Conservation (phyloP, 106 monocot species). For the Phalaenopsis aphrodite region DNA sequence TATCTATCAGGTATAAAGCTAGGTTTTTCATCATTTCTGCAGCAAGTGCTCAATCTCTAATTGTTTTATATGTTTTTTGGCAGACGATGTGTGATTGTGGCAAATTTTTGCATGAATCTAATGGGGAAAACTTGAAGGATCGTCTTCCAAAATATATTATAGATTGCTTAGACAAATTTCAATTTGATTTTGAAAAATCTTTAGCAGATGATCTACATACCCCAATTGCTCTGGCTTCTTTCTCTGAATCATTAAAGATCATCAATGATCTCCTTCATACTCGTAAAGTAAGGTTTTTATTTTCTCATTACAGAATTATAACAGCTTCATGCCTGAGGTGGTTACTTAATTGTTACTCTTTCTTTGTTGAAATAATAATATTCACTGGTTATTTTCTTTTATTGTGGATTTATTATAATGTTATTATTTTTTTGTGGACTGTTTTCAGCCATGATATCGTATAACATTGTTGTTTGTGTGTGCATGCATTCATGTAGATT, state of each 20-base stretch:
- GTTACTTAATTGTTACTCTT: neutral
- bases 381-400: neutral
- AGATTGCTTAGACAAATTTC: constrained; percentile 53
- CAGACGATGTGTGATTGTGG: constrained; percentile 82
- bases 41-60: neutral
- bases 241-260: constrained; percentile 86
- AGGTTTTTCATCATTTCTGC: neutral
- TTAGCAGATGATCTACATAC: constrained; percentile 92
- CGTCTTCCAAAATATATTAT: constrained; percentile 27
- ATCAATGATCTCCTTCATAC: constrained; percentile 91
- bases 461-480: too few relatives aligned
- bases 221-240: constrained; percentile 66
- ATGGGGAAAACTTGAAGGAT: constrained; percentile 18
- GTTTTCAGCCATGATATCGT: neutral
- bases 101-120: constrained; percentile 35
- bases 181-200: constrained; percentile 40
- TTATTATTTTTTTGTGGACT: neutral
- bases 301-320: neutral
- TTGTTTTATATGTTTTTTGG: constrained; percentile 8
- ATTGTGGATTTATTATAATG: neutral
- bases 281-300: constrained; percentile 44
- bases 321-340: neutral
- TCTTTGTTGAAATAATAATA: neutral
- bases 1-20: constrained; percentile 74
- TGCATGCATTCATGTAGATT: too few relatives aligned